Evolutionary conservation across 2,329 filamentous ascomycete genomes (phyloP).

Genomic region (Colletotrichum cuscutae): DNA sequence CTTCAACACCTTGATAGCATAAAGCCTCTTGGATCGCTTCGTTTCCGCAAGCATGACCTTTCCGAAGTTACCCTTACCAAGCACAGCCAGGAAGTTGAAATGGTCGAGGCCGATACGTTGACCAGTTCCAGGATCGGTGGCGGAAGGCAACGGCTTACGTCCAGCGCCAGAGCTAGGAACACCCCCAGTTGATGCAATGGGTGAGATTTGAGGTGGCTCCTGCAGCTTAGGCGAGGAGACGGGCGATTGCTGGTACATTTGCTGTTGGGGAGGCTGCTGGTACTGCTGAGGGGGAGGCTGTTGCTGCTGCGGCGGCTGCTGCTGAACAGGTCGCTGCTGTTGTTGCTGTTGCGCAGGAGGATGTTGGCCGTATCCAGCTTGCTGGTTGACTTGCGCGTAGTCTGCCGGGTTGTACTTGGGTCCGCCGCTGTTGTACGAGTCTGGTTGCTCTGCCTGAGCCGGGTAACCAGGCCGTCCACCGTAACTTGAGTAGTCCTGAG

Average conservation of each 20-base stretch:
- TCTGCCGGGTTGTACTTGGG: slow-evolving; percentile 81
- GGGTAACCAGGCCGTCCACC: slow-evolving; percentile 42
- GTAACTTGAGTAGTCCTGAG: slow-evolving; percentile 47
- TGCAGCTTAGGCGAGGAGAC: slow-evolving; percentile 31
- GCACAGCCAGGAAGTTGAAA: slow-evolving; percentile 98
- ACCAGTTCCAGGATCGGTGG: slow-evolving; percentile 78
- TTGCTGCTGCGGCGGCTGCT: slow-evolving; percentile 41
- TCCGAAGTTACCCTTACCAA: slow-evolving; percentile 99
- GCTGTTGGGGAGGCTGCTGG: slow-evolving; percentile 47
- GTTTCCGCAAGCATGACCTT: slow-evolving; percentile 99
- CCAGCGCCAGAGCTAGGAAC: slow-evolving; percentile 32
- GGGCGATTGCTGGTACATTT: slow-evolving; percentile 43
- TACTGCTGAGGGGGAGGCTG: slow-evolving; percentile 43
- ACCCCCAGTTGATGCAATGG: slow-evolving; percentile 40
- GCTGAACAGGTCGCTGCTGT: slow-evolving; percentile 41
- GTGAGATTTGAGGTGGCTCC: slow-evolving; percentile 38
- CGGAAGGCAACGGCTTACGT: slow-evolving; percentile 74
- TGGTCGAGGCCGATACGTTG: slow-evolving; percentile 94
- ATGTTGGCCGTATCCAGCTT: slow-evolving; percentile 58
- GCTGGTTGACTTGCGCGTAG: slow-evolving; percentile 73
- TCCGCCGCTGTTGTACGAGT: slow-evolving; percentile 62
- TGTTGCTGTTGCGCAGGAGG: slow-evolving; percentile 45
- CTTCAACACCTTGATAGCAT: slow-evolving; percentile 98
- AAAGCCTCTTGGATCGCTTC: slow-evolving; percentile 89
- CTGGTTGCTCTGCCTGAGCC: slow-evolving; percentile 37